Evolutionary conservation across 768 basidiomycete species (phyloP).

Genomic region (Suillus spraguei): DNA sequence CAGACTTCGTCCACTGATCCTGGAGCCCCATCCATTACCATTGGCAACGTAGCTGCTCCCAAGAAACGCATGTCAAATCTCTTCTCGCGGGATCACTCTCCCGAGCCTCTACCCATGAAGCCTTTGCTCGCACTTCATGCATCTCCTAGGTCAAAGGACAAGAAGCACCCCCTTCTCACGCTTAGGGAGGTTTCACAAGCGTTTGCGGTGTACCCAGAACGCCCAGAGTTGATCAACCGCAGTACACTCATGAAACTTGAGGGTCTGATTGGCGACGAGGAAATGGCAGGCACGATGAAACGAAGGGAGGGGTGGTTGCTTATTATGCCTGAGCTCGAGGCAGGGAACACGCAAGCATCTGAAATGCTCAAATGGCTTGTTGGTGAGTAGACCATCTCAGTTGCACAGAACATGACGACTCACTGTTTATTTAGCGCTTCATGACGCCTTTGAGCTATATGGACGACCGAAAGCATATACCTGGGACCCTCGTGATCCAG

Average conservation of each 20-base stretch:
- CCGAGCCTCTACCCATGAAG: slow-evolving; percentile 33
- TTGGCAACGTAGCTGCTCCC: slow-evolving; percentile 12
- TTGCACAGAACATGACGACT: slow-evolving; percentile 11
- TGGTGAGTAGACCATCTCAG: slow-evolving; percentile 49
- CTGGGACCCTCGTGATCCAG: slow-evolving; percentile 85
- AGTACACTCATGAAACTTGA: slow-evolving; percentile 94
- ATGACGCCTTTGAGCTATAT: slow-evolving; percentile 87
- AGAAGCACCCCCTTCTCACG: slow-evolving; percentile 70
- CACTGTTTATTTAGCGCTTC: slow-evolving; percentile 54
- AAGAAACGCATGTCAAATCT: slow-evolving; percentile 63
- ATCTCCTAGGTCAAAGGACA: slow-evolving; percentile 72
- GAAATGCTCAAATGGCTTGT: slow-evolving; percentile 94
- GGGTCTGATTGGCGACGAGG: slow-evolving; percentile 78
- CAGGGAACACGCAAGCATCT: slow-evolving; percentile 58
- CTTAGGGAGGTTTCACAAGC: slow-evolving; percentile 76
- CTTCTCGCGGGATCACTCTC: slow-evolving; percentile 55
- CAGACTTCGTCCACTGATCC: slow-evolving; percentile 33
- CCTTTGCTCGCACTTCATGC: slow-evolving; percentile 59
- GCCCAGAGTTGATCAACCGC: slow-evolving; percentile 86
- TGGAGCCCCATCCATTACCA: slow-evolving; percentile 20
- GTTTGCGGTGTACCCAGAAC: slow-evolving; percentile 94
- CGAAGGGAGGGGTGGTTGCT: slow-evolving; percentile 83
- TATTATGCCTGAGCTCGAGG: slow-evolving; percentile 86
- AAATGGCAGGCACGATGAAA: slow-evolving; percentile 66
- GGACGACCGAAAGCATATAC: slow-evolving; percentile 85